phyloP scores from a whole-genome alignment of 768 basidiomycete genomes.

The Tylopilus balloui region DNA sequence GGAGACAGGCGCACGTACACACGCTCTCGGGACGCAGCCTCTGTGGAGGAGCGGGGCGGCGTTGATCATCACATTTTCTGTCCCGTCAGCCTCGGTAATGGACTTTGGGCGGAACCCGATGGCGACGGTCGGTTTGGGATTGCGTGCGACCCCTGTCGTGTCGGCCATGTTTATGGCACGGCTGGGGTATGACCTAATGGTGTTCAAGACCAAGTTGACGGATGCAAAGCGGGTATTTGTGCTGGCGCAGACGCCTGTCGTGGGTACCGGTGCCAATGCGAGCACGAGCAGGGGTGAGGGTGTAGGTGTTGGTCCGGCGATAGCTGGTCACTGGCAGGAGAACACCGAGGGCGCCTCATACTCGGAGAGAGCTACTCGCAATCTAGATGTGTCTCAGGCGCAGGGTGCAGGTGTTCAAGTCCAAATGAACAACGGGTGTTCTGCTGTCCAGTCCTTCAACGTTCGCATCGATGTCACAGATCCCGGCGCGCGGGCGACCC shows the following conservation, averaged over 20 bases:
- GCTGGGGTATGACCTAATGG: slow-evolving; percentile 13
- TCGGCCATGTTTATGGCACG: slow-evolving; percentile 6
- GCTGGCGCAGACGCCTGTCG: slow-evolving; percentile 14
- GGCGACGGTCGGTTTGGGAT: slow-evolving; percentile 14
- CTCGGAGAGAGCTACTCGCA: neutral
- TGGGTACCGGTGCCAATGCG: neutral
- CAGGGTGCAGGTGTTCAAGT: slow-evolving; percentile 3
- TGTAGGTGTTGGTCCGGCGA: neutral
- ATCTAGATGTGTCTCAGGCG: neutral
- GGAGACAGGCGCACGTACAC: neutral
- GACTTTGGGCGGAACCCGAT: slow-evolving; percentile 3
- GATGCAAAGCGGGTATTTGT: slow-evolving; percentile 18
- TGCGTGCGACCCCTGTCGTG: slow-evolving; percentile 10
- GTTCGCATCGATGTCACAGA: slow-evolving; percentile 20
- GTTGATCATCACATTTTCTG: slow-evolving; percentile 22
- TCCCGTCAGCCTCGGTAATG: slow-evolving; percentile 9
- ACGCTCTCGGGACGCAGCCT: neutral
- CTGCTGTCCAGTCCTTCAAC: slow-evolving; percentile 10
- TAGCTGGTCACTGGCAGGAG: slow-evolving; percentile 5
- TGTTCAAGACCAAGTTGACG: slow-evolving; percentile 15
- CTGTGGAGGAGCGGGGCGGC: slow-evolving; percentile 15
- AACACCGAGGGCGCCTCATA: neutral
- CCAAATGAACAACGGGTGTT: slow-evolving; percentile 10
- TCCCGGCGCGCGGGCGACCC: slow-evolving; percentile 9
- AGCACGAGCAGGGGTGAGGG: neutral